Evolutionary conservation across 1,284 basidiomycete species (phyloP).

Genomic region (Cutaneotrichosporon curvatum): DNA sequence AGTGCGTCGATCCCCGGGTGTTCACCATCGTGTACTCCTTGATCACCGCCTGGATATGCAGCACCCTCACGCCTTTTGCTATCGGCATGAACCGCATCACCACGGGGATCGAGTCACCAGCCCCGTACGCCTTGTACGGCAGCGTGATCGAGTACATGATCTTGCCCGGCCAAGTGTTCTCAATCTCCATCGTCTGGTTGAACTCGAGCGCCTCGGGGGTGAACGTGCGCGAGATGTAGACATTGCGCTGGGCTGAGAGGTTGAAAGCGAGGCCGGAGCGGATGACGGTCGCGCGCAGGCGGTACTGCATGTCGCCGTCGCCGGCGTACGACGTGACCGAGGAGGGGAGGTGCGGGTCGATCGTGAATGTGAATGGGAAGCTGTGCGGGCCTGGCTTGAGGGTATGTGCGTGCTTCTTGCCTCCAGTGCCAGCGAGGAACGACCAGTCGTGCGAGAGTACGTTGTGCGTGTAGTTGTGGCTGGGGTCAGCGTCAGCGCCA

Average conservation of each 20-base stretch:
- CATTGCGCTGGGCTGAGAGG: slow-evolving; percentile 56
- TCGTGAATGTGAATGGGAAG: slow-evolving; percentile 72
- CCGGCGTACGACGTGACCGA: slow-evolving; percentile 56
- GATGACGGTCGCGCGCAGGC: slow-evolving; percentile 71
- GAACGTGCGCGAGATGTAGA: slow-evolving; percentile 67
- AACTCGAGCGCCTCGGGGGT: slow-evolving; percentile 79
- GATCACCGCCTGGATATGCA: slow-evolving; percentile 60
- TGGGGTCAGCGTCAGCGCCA: slow-evolving; percentile 16
- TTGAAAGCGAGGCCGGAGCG: slow-evolving; percentile 64
- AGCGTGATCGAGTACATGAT: slow-evolving; percentile 73
- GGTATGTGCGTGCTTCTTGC: slow-evolving; percentile 66
- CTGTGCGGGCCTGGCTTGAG: slow-evolving; percentile 59
- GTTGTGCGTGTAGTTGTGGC: slow-evolving; percentile 54
- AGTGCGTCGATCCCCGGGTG: slow-evolving; percentile 55
- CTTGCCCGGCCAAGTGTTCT: slow-evolving; percentile 94
- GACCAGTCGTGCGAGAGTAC: slow-evolving; percentile 77
- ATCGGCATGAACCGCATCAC: slow-evolving; percentile 80
- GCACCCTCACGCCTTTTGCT: slow-evolving; percentile 70
- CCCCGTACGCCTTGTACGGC: slow-evolving; percentile 66
- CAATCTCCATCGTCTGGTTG: slow-evolving; percentile 83
- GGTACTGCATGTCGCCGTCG: slow-evolving; percentile 67
- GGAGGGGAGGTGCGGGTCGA: slow-evolving; percentile 76
- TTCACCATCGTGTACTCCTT: slow-evolving; percentile 65
- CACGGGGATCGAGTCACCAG: slow-evolving; percentile 72
- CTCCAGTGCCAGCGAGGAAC: slow-evolving; percentile 51